Evolutionary conservation across 768 basidiomycete genomes (phyloP), one percentile per base, ranked within the genome.

Genomic region (Clitopilus passeckerianus): DNA sequence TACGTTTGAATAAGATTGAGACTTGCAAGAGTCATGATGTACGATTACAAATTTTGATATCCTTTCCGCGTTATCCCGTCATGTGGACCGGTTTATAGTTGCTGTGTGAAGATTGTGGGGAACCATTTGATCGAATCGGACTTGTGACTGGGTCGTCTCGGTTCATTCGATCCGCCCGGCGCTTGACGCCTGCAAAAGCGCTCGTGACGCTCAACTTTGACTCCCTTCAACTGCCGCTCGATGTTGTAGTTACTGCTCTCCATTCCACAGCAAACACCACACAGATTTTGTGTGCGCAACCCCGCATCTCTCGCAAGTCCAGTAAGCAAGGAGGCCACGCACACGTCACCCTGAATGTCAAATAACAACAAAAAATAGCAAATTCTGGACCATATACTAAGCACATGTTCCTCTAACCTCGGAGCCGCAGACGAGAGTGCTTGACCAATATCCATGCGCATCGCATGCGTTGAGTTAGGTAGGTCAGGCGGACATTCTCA

Each of bases 271-370:
- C 46, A 50, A 50, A 50, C 46, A 50, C 5, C 16, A 50, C 12
- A 50, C 9, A 3, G 10, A 50, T 18, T 50, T 9, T 50, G 46
- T n/a, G 20, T 50, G 20, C 22, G 3, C 46, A 50, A 50, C 4
- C 46, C 46, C 46, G 46, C 46, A 50, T n/a, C 18, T 23, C 20
- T 50, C 46, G 46, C 46, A 18, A n/a, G 18, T 50, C 46, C 46
- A 50, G 2, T 50, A 18, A 50, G 9, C 46, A 50, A 50, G 22
- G 46, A 50, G 41, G 66, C 69, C 60, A 64, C 70, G 22, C 68
- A 66, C 60, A 62, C 67, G 23, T 68, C 72, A 50, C 71, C 72
- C 43, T 68, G 69, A 46, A 62, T 50, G 46, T 50, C 46, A n/a
- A 23, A 10, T 12, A 10, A 23, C 37, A 41, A 14, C 37, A 50